Evolutionary conservation across 1,284 basidiomycete species (phyloP).

Genomic region (Testicularia cyperi): DNA sequence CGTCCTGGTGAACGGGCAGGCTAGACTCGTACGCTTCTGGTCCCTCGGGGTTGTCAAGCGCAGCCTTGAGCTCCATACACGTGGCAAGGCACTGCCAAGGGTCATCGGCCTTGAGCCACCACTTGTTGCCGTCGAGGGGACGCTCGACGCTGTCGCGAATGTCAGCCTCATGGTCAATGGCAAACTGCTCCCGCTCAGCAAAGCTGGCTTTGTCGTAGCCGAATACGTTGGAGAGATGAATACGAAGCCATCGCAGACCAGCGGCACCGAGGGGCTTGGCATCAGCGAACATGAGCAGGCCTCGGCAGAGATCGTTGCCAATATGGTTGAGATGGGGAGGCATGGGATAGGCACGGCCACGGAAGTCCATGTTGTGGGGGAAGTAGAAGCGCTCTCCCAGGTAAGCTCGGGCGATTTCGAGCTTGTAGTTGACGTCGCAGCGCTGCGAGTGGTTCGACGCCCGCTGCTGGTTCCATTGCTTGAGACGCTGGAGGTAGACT

Average conservation of each 20-base stretch:
- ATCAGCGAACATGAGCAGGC: conserved; percentile 82
- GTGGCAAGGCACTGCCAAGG: conserved; percentile 96
- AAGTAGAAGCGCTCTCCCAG: conserved; percentile 84
- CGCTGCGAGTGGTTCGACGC: conserved; percentile 73
- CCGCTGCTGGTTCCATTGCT: conserved; percentile 63
- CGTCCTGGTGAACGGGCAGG: conserved; percentile 96
- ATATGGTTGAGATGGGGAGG: conserved; percentile 95
- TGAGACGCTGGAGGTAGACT: conserved; percentile 69
- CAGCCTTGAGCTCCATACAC: conserved; percentile 81
- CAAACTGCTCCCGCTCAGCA: conserved; percentile 81
- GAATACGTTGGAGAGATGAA: conserved; percentile 88
- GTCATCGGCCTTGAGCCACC: conserved; percentile 81
- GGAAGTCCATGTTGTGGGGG: conserved; percentile 97
- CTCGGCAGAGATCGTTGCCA: conserved; percentile 89
- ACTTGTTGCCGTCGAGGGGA: conserved; percentile 61
- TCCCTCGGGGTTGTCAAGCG: conserved; percentile 67
- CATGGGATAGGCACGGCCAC: conserved; percentile 94
- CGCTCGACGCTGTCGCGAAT: conserved; percentile 81
- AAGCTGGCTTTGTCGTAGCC: conserved; percentile 95
- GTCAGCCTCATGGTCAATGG: conserved; percentile 72
- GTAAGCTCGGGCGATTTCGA: conserved; percentile 92
- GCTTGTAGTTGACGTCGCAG: conserved; percentile 93
- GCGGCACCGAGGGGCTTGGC: conserved; percentile 75
- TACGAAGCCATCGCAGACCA: conserved; percentile 83
- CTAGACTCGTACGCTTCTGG: conserved; percentile 72